Evolutionary conservation across 164 flowering plant genomes (phyloP).

Genomic region (Tetrastigma voinierianum): DNA sequence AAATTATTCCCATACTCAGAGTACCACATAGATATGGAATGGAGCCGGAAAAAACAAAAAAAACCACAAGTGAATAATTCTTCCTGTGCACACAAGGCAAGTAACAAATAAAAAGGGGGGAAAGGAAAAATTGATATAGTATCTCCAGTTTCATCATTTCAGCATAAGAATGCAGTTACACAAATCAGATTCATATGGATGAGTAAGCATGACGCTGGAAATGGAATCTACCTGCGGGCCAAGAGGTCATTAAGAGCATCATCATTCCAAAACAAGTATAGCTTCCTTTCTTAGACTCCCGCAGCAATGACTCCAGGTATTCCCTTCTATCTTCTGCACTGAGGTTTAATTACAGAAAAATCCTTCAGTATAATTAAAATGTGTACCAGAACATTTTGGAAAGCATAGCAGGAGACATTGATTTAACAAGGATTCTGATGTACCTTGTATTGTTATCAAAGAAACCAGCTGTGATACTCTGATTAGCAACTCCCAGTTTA

Average conservation of each 20-base stretch:
- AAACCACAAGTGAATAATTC: too few relatives aligned
- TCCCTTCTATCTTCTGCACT: slow-evolving; percentile 99
- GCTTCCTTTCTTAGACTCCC: slow-evolving; percentile 93
- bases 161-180: neutral
- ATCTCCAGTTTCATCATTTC: neutral
- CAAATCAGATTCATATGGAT: neutral
- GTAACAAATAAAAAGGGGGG: too few relatives aligned
- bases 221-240: slow-evolving; percentile 64
- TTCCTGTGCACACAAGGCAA: too few relatives aligned
- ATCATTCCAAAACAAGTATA: slow-evolving; percentile 86
- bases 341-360: slow-evolving; percentile 18
- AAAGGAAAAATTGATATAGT: neutral
- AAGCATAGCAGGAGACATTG: slow-evolving; percentile 1
- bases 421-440: neutral
- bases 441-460: slow-evolving; percentile 98
- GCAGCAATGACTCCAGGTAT: slow-evolving; percentile 87
- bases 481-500: slow-evolving; percentile 98
- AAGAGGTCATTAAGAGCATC: slow-evolving; percentile 82
- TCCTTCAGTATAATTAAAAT: neutral
- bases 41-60: too few relatives aligned
- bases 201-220: neutral
- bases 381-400: neutral
- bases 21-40: too few relatives aligned
- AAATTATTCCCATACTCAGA: too few relatives aligned
- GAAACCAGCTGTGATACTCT: slow-evolving; percentile 99